Percentiles rank a stretch among this genome's conserved stretches.
Conservation (phyloP, 2,329 filamentous ascomycete species). For the Beauveria sp. region DNA sequence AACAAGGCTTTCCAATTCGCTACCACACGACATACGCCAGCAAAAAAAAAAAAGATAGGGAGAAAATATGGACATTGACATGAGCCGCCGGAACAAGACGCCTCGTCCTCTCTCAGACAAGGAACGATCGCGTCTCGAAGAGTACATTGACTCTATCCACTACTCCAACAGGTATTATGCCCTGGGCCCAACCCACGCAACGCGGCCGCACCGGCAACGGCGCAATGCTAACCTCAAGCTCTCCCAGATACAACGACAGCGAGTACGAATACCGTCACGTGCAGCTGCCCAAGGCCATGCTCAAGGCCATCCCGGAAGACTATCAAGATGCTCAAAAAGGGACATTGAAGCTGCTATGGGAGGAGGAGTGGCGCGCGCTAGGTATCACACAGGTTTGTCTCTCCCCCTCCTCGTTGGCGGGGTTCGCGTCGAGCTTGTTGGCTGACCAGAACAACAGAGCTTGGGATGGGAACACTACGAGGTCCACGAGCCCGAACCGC, state of each 20-base stretch:
- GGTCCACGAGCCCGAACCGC: constrained; percentile 96
- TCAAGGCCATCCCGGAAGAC: constrained; percentile 91
- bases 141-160: constrained; percentile 89
- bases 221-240: constrained; percentile 4
- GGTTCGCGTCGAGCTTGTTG: neutral
- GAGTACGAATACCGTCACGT: constrained; percentile 97
- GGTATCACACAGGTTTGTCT: constrained; percentile 85
- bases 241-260: constrained; percentile 76
- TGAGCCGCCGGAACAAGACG: constrained; percentile 75
- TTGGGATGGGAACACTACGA: constrained; percentile 99
- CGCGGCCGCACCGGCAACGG: constrained; percentile 1
- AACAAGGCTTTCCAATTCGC: neutral
- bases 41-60: neutral
- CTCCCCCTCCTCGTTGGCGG: neutral
- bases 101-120: constrained; percentile 72
- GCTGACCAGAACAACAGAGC: constrained; percentile 51
- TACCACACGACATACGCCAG: neutral
- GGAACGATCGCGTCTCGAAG: constrained; percentile 78
- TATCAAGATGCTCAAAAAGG: constrained; percentile 86
- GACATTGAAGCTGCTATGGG: constrained; percentile 92
- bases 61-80: constrained; percentile 56
- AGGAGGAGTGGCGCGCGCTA: constrained; percentile 95
- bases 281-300: constrained; percentile 94
- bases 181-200: neutral
- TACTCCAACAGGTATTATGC: constrained; percentile 76